Base-by-base conservation (phyloP, 2,329 filamentous ascomycete genomes). In the Arthroderma sp. region DNA sequence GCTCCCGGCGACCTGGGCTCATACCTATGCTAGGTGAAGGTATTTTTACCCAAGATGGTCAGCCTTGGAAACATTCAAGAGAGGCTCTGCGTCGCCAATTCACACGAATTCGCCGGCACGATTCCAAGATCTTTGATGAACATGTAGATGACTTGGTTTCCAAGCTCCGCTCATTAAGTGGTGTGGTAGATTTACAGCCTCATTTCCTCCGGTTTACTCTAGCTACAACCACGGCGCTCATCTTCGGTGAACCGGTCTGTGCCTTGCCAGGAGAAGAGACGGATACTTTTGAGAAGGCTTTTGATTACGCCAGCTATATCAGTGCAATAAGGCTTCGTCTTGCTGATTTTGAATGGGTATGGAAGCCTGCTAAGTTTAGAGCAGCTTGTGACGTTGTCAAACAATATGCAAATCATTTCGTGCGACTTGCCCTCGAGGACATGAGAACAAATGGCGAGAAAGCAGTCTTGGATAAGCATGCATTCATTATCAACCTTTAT, bases 181-280 rank as follows among this genome's bases (percentile, higher is more conserved):
- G 28, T 9, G 25, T 86, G 4, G 41, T 44, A 28, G 80, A 87
- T 61, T 70, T 87, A 28, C 79, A 81, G 63, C 76, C 79, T 13
- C 68, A 84, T 5, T 83, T 86, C 64, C 85, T 85, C 64, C 76
- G 78, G 54, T 75, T 85, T 65, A 85, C 87, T 0, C 76, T 93
- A 7, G 88, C 93, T 68, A 82, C 86, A 2, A 81, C 86, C 2
- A 91, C 88, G 0, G 85, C 90, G 63, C 93, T 91, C 68, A 73
- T 94, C 43, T 76, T 94, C 0, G 88, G 88, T 6, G 74, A 80
- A 56, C 83, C 85, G 60, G 83, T 88, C 23, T 80, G 77, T 28
- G 80, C 76, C 63, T 59, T 76, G 35, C 66, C n/a, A n/a, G n/a
- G n/a, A n/a, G n/a, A n/a, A n/a, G n/a, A n/a, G n/a, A n/a, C n/a